phyloP scores from a whole-genome alignment of 1,139 yeast species.

The Yamadazyma songkhlaensis region DNA sequence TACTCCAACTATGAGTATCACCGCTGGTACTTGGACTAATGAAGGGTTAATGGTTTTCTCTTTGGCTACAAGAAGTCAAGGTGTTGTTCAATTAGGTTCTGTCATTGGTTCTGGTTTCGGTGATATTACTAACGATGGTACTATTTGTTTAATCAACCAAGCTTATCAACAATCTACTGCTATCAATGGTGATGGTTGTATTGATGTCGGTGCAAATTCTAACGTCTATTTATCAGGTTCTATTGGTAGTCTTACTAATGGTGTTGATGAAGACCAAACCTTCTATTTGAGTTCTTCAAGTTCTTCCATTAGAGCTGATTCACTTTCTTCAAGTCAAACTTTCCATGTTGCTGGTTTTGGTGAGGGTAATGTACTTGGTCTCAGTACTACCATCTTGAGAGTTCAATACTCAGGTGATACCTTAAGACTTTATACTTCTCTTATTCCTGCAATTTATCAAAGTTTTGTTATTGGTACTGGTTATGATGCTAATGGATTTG shows the following conservation, averaged over 20 bases:
- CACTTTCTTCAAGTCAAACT: slow-evolving; percentile 18
- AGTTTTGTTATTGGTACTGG: slow-evolving; percentile 24
- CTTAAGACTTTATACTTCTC: slow-evolving; percentile 8
- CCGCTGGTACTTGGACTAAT: slow-evolving; percentile 21
- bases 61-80: slow-evolving; percentile 17
- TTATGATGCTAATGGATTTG: slow-evolving; percentile 14
- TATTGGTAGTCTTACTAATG: slow-evolving; percentile 10
- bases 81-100: slow-evolving; percentile 18
- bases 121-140: slow-evolving; percentile 27
- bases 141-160: slow-evolving; percentile 26
- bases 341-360: slow-evolving; percentile 32
- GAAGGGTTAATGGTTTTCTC: slow-evolving; percentile 23
- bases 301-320: slow-evolving; percentile 21
- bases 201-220: slow-evolving; percentile 21
- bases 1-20: slow-evolving; percentile 17
- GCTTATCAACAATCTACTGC: slow-evolving; percentile 23
- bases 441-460: slow-evolving; percentile 6
- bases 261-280: slow-evolving; percentile 16
- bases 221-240: slow-evolving; percentile 20
- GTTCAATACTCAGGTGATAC: slow-evolving; percentile 11
- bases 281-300: slow-evolving; percentile 19
- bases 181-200: slow-evolving; percentile 29
- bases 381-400: slow-evolving; percentile 16
- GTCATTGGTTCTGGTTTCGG: neutral
- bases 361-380: slow-evolving; percentile 25